These are phyloP conservation scores for Astrothelium subdiscretum DNA, from an alignment of 495 filamentous ascomycete species.

Conservation along the genomic window DNA sequence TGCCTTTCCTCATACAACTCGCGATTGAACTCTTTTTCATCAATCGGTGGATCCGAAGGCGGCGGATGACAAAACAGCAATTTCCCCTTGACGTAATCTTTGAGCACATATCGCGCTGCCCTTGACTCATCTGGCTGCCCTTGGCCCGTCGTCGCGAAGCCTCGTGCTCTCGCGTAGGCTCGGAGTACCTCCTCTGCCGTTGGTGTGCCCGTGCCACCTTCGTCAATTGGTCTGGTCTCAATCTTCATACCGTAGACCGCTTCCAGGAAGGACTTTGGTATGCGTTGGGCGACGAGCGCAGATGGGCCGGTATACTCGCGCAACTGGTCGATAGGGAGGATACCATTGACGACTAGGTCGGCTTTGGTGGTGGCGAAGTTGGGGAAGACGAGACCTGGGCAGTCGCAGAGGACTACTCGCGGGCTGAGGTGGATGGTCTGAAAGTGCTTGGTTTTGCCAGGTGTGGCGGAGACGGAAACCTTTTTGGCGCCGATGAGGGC, in stretches of 20 bases:
- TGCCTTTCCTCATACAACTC: constrained; percentile 76
- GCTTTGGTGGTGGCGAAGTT: constrained; percentile 96
- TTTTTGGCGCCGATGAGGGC: constrained; percentile 95
- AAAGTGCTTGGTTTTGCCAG: constrained; percentile 99
- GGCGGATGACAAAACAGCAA: constrained; percentile 87
- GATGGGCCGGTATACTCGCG: constrained; percentile 88
- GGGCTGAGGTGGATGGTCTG: constrained; percentile 93
- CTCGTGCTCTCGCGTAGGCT: constrained; percentile 78
- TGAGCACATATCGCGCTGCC: constrained; percentile 80
- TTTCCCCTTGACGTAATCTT: constrained; percentile 96
- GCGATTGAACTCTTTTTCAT: constrained; percentile 67
- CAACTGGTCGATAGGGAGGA: constrained; percentile 94
- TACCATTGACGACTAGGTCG: constrained; percentile 89
- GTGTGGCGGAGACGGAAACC: constrained; percentile 93
- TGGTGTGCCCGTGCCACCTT: constrained; percentile 83
- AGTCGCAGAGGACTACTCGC: constrained; percentile 88
- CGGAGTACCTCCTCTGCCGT: constrained; percentile 78
- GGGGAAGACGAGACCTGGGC: constrained; percentile 95
- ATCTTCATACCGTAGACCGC: constrained; percentile 90
- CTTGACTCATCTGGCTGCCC: constrained; percentile 89
- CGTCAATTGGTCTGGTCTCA: constrained; percentile 66
- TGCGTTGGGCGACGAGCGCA: constrained; percentile 73
- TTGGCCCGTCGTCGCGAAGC: constrained; percentile 75
- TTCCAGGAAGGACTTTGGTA: constrained; percentile 85
- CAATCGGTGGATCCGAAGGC: constrained; percentile 51